phyloP scores from a whole-genome alignment of 345 rosid species.

The Eucalyptus leucophloia region DNA sequence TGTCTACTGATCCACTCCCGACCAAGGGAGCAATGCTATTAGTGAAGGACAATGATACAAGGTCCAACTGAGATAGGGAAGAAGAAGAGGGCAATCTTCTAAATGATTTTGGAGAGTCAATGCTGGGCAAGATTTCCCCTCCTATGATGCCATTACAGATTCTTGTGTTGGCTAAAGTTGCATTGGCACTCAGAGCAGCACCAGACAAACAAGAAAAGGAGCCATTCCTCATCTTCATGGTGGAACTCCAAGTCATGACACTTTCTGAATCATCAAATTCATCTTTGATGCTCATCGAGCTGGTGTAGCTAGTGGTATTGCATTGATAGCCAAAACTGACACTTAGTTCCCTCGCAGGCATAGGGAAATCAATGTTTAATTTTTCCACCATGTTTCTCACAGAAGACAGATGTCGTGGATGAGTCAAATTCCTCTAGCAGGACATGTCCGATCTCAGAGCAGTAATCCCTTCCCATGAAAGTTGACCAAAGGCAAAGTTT shows the following conservation, averaged over 20 bases:
- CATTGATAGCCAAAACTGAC: constrained; percentile 9
- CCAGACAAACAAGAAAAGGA: constrained; percentile 11
- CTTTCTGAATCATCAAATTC: not conserved
- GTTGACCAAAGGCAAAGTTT: constrained; percentile 5
- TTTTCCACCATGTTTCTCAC: not conserved
- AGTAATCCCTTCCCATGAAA: not conserved
- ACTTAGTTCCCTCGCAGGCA: not conserved
- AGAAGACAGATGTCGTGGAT: not conserved
- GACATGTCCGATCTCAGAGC: not conserved
- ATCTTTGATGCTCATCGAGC: not conserved
- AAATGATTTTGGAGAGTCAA: constrained; percentile 7
- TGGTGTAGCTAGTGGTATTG: not conserved
- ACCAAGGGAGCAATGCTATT: not conserved
- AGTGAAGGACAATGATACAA: not conserved
- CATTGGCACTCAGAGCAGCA: constrained; percentile 8
- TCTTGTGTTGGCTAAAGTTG: constrained; percentile 7
- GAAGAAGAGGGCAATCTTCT: constrained; percentile 3
- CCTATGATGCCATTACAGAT: constrained; percentile 9
- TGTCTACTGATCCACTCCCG: not conserved
- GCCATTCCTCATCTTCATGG: not conserved
- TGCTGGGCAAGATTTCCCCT: constrained; percentile 8
- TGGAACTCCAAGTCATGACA: not conserved
- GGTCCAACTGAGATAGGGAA: constrained; percentile 1
- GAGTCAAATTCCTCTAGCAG: not conserved
- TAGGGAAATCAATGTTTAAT: not conserved